Evolutionary conservation across 1,139 yeast genomes (phyloP).

Genomic region (Martiniozyma asiatica): DNA sequence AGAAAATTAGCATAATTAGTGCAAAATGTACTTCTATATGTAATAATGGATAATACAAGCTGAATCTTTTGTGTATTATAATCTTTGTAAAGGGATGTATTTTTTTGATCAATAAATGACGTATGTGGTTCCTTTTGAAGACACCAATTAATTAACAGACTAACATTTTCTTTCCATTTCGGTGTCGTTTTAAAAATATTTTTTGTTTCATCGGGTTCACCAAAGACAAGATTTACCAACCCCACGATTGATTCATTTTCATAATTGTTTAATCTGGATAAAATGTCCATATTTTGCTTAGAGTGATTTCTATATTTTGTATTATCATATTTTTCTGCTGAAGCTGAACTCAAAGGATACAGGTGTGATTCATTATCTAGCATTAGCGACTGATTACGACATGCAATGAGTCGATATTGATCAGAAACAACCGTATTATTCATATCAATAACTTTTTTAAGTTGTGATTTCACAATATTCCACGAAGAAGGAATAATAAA

Average conservation of each 20-base stretch:
- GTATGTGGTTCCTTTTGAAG: too few species aligned
- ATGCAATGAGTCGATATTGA: constrained; percentile 49
- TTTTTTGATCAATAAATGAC: too few species aligned
- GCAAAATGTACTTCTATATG: too few species aligned
- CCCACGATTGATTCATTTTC: constrained; percentile 7
- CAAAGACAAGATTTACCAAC: constrained; percentile 16
- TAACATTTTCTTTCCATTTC: constrained; percentile 31
- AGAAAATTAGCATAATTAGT: too few species aligned
- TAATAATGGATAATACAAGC: constrained; percentile 19
- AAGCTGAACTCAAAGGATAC: too few species aligned
- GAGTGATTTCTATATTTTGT: constrained; percentile 4
- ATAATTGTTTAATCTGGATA: constrained; percentile 16
- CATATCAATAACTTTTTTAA: constrained; percentile 30
- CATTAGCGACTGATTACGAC: constrained; percentile 63
- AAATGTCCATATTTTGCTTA: constrained; percentile 10
- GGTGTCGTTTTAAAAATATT: constrained; percentile 7
- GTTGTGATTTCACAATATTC: constrained; percentile 45
- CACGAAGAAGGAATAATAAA: constrained; percentile 73
- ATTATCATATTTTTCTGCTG: neutral
- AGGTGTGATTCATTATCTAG: too few species aligned
- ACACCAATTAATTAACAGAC: constrained; percentile 37
- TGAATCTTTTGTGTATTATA: constrained; percentile 15
- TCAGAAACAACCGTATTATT: constrained; percentile 30
- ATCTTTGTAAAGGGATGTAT: constrained; percentile 6
- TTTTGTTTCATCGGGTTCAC: too few species aligned